Evolutionary conservation across 106 monocot genomes (phyloP).

Genomic region (Posidonia australis): DNA sequence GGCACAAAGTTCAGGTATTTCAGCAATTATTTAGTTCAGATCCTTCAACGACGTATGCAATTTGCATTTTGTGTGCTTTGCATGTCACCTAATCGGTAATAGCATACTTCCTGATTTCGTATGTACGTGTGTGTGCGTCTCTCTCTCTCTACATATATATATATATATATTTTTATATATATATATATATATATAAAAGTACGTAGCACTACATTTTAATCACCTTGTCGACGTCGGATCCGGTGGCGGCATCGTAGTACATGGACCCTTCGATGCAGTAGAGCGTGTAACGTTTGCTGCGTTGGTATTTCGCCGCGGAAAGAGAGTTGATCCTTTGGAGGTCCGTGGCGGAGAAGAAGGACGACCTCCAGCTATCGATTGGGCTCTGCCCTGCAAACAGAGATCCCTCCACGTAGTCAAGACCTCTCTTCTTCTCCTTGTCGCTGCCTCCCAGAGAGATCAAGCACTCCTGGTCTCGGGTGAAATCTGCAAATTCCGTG

Average conservation of each 20-base stretch:
- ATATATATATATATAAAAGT: neutral
- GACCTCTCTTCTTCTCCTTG: neutral
- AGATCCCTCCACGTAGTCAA: slow-evolving; percentile 31
- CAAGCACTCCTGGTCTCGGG: slow-evolving; percentile 31
- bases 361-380: slow-evolving; percentile 29
- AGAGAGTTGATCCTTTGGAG: slow-evolving; percentile 11
- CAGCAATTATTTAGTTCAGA: neutral
- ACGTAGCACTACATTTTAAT: neutral
- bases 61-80: too few relatives aligned
- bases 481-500: slow-evolving; percentile 23
- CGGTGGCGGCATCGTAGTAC: slow-evolving; percentile 13
- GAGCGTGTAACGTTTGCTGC: neutral
- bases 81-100: too few relatives aligned
- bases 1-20: neutral
- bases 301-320: neutral
- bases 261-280: slow-evolving; percentile 29
- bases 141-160: neutral
- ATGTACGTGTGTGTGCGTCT: neutral
- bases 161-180: neutral
- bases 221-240: slow-evolving; percentile 10
- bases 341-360: slow-evolving; percentile 27
- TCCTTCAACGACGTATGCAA: too few relatives aligned
- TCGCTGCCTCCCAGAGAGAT: slow-evolving; percentile 11
- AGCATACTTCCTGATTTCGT: neutral
- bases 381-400: slow-evolving; percentile 18